phyloP scores from a whole-genome alignment of 768 basidiomycete genomes.

The Amanita pallidorosea region DNA sequence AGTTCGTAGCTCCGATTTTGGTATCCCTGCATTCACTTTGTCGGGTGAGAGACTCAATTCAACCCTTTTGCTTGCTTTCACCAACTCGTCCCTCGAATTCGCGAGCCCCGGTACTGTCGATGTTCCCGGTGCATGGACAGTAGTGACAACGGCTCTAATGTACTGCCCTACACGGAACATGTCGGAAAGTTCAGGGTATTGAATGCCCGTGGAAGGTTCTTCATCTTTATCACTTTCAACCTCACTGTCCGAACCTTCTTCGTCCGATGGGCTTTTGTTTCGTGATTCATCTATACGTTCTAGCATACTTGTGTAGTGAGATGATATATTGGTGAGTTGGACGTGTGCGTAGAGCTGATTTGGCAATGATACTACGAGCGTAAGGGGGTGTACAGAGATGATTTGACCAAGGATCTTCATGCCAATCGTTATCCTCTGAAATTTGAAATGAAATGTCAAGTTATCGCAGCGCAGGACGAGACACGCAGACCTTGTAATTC shows the following conservation, averaged over 20 bases:
- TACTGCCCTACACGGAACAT: slow-evolving; percentile 84
- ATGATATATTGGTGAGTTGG: slow-evolving; percentile 86
- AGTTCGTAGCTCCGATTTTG: slow-evolving; percentile 61
- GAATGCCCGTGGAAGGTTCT: slow-evolving; percentile 21
- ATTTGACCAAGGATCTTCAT: slow-evolving; percentile 89
- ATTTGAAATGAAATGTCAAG: slow-evolving; percentile 2
- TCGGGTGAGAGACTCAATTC: slow-evolving; percentile 81
- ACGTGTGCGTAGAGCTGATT: slow-evolving; percentile 91
- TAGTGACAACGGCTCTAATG: slow-evolving; percentile 66
- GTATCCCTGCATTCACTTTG: slow-evolving; percentile 73
- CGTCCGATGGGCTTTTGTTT: slow-evolving; percentile 31
- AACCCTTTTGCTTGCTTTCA: slow-evolving; percentile 62
- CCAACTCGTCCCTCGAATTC: slow-evolving; percentile 56
- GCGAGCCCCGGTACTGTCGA: slow-evolving; percentile 45
- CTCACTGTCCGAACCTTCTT: slow-evolving; percentile 18
- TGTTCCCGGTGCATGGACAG: slow-evolving; percentile 56
- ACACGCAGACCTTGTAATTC: slow-evolving; percentile 70
- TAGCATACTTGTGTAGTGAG: slow-evolving; percentile 62
- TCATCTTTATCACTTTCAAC: slow-evolving; percentile 39
- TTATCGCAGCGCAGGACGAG: neutral
- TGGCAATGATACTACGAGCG: slow-evolving; percentile 88
- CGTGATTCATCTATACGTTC: slow-evolving; percentile 50
- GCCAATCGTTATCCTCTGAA: slow-evolving; percentile 65
- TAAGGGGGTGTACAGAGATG: slow-evolving; percentile 76
- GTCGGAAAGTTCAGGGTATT: slow-evolving; percentile 53